Percentiles rank a stretch among this genome's conserved stretches.
phyloP scores from a whole-genome alignment of 805 yeast genomes.

The Komagataella phaffii region DNA sequence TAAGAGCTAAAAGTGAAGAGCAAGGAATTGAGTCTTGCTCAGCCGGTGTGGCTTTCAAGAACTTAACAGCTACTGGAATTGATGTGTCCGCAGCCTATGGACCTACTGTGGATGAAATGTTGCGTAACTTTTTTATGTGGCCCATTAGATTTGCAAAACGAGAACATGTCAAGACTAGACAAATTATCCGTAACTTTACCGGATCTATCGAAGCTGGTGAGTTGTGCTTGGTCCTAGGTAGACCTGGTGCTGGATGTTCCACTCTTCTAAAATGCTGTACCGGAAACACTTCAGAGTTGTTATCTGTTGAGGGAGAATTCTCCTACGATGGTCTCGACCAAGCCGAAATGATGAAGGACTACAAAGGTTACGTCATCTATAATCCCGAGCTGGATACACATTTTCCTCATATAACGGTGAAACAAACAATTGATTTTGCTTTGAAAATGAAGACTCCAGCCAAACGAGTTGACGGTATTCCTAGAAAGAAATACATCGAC shows the following conservation, averaged over 20 bases:
- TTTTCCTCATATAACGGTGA: slow-evolving; percentile 41
- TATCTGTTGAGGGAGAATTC: slow-evolving; percentile 23
- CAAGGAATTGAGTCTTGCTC: slow-evolving; percentile 34
- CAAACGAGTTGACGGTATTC: slow-evolving; percentile 27
- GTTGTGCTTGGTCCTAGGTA: slow-evolving; percentile 38
- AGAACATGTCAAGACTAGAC: slow-evolving; percentile 17
- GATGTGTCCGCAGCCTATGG: slow-evolving; percentile 42
- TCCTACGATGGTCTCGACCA: slow-evolving; percentile 36
- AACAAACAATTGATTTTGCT: slow-evolving; percentile 43
- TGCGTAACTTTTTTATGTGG: slow-evolving; percentile 17
- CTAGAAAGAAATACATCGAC: slow-evolving; percentile 25
- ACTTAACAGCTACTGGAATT: slow-evolving; percentile 29
- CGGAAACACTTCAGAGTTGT: slow-evolving; percentile 28
- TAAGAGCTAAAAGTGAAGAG: slow-evolving; percentile 21
- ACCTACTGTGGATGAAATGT: slow-evolving; percentile 30
- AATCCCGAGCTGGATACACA: slow-evolving; percentile 45
- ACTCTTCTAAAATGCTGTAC: slow-evolving; percentile 32
- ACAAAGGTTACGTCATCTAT: slow-evolving; percentile 35
- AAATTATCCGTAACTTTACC: slow-evolving; percentile 11
- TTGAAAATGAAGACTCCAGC: slow-evolving; percentile 46
- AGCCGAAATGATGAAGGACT: slow-evolving; percentile 29
- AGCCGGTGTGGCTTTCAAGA: slow-evolving; percentile 36
- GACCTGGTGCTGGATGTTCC: slow-evolving; percentile 58
- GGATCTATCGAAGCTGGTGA: slow-evolving; percentile 31
- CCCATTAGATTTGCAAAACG: slow-evolving; percentile 19